phyloP scores from a whole-genome alignment of 2,329 filamentous ascomycete genomes.

The Sporothrix dimorphospora region DNA sequence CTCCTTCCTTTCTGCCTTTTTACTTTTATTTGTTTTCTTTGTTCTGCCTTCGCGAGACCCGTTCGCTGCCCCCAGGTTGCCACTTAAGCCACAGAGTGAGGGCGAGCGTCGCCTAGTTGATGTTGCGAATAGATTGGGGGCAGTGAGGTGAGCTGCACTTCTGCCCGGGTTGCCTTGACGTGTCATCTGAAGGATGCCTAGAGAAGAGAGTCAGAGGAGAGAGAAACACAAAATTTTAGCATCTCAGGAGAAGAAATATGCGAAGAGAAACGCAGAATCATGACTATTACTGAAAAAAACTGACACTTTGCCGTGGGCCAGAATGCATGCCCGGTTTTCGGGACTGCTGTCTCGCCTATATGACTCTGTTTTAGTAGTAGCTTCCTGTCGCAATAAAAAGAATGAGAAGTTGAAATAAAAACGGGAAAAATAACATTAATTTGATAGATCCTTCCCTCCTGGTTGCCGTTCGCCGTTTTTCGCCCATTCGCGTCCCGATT shows the following conservation, averaged over 20 bases:
- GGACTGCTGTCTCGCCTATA: not conserved
- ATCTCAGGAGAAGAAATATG: not conserved
- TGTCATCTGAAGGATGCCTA: not conserved
- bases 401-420: not conserved
- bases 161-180: not conserved
- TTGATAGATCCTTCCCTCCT: not conserved
- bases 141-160: not conserved
- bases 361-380: not conserved
- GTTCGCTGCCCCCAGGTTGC: not conserved
- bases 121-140: conserved; percentile 14
- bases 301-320: not conserved
- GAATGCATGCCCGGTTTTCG: not conserved
- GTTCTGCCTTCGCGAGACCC: not conserved
- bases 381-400: not conserved
- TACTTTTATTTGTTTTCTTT: conserved; percentile 7
- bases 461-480: conserved; percentile 16
- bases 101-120: not conserved
- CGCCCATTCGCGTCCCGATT: conserved; percentile 3
- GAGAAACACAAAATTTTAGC: not conserved
- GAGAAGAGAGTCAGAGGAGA: not conserved
- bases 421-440: not conserved
- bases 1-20: not conserved
- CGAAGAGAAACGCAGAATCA: not conserved
- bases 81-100: not conserved
- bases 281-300: not conserved